Percentiles rank a stretch among this genome's conserved stretches.
These are phyloP conservation scores for Anisodus acutangulus DNA, from an alignment of 257 asterid species.

Conservation along the genomic window DNA sequence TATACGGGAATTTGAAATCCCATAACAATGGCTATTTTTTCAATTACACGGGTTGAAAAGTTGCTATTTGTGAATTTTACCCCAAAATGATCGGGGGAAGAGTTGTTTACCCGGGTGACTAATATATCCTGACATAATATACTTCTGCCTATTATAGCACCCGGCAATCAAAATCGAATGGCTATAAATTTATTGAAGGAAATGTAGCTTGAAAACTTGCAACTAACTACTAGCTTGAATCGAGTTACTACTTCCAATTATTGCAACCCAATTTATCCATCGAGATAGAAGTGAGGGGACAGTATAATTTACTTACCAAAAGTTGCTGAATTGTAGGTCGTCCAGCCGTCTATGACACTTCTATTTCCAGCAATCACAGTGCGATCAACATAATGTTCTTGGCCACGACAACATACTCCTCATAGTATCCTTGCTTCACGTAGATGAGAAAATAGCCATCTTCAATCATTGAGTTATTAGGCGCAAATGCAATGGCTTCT, in stretches of 20 bases:
- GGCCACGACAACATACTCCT: constrained; percentile 48
- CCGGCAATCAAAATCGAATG: neutral
- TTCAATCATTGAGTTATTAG: constrained; percentile 38
- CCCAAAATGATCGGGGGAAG: neutral
- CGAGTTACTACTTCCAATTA: no score
- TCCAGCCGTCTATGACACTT: constrained; percentile 55
- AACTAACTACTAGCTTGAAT: no score
- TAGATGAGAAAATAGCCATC: constrained; percentile 50
- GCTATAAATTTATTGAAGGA: neutral
- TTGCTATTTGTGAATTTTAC: neutral
- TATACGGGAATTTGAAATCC: neutral
- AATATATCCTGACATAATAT: no score
- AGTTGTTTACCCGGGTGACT: no score
- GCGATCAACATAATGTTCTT: constrained; percentile 36
- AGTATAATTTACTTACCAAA: constrained; percentile 34
- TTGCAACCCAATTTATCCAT: no score
- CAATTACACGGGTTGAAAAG: neutral
- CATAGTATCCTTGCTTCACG: constrained; percentile 49
- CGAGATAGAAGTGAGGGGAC: no score
- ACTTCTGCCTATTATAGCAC: no score
- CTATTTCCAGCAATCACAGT: constrained; percentile 51
- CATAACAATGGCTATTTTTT: no score
- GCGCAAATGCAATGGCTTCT: constrained; percentile 51
- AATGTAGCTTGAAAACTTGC: no score
- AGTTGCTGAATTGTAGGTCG: constrained; percentile 56